Base-by-base conservation (phyloP, 169 alveolate species). In the Plasmodium knowlesi region DNA sequence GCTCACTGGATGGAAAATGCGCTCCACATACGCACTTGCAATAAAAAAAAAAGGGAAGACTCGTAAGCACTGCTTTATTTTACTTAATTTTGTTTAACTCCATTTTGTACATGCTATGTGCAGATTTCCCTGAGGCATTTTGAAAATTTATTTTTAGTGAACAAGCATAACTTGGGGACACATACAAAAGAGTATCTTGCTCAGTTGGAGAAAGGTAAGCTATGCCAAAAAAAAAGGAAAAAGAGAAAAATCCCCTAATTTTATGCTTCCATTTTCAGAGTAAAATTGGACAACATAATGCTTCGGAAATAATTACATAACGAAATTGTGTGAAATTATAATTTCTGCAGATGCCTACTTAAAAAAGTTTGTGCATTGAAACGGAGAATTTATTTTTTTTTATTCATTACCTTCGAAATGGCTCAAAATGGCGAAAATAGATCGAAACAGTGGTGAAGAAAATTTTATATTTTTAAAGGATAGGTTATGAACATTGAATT, bases 111-210 rank as follows among this genome's bases (percentile, higher is more conserved):
- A 19, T 25, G 28, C 71, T 9, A 50, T 73, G 39, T 73, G 41
- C 50, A 85, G 93, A 85, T 71, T 10, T 85, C 93, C n/a, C 10
- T 25, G 22, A 50, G 28, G 34, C 70, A 85, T 37, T 85, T 85
- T 28, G 80, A 85, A 50, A 53, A 50, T 4, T 25, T 73, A 32
- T 39, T 22, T 25, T 37, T 28, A 61, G 19, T 22, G 82, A 85
- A 46, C 34, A 85, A 53, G 53, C 61, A 85, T 73, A 73, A 50
- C 67, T 8, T 85, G 41, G 34, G 57, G 53, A 61, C 50, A 16
- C 93, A 50, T 25, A 74, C 85, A 32, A 72, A 73, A 85, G 82
- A 74, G 67, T 85, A 85, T 53, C 43, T 85, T 50, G 53, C 32
- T 39, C 54, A 46, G 39, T 85, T 85, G 41, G 85, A n/a, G 79